Conservation (phyloP, 2,329 filamentous ascomycete species). For the Diaporthe sp. region DNA sequence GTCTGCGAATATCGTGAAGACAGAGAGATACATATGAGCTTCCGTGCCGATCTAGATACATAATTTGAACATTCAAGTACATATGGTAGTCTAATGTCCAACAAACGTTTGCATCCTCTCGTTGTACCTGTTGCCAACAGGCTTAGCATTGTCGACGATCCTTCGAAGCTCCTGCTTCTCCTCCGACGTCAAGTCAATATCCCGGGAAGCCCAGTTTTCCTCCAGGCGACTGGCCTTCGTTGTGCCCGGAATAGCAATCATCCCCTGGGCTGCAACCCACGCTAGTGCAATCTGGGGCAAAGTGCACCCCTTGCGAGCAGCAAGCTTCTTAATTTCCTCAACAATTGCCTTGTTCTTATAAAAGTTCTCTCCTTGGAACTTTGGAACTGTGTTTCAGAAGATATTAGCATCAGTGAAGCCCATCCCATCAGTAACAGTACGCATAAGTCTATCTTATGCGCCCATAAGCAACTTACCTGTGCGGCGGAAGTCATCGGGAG, state of each 20-base stretch:
- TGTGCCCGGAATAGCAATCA: slow-evolving; percentile 27
- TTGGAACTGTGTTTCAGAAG: slow-evolving; percentile 42
- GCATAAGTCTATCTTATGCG: background rate
- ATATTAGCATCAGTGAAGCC: background rate
- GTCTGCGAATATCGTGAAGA: background rate
- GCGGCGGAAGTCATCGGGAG: slow-evolving; percentile 39
- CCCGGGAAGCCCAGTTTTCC: slow-evolving; percentile 49
- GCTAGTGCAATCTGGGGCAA: slow-evolving; percentile 52
- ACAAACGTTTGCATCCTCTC: background rate
- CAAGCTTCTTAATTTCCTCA: slow-evolving; percentile 56
- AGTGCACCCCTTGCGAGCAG: slow-evolving; percentile 50
- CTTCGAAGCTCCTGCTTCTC: slow-evolving; percentile 51
- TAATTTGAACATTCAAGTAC: background rate
- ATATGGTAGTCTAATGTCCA: background rate
- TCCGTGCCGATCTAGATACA: background rate
- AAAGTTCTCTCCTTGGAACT: slow-evolving; percentile 60
- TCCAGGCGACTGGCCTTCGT: slow-evolving; percentile 14
- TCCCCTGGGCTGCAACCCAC: slow-evolving; percentile 49
- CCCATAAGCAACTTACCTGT: background rate
- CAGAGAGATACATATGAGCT: background rate
- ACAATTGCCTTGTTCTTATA: slow-evolving; percentile 58
- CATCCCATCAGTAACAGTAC: background rate
- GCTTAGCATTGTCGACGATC: background rate
- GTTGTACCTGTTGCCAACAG: slow-evolving; percentile 2
- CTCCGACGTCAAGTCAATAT: slow-evolving; percentile 51